These are phyloP conservation scores for Clonostachys chloroleuca DNA, from an alignment of 2,329 filamentous ascomycete species.

Conservation along the genomic window DNA sequence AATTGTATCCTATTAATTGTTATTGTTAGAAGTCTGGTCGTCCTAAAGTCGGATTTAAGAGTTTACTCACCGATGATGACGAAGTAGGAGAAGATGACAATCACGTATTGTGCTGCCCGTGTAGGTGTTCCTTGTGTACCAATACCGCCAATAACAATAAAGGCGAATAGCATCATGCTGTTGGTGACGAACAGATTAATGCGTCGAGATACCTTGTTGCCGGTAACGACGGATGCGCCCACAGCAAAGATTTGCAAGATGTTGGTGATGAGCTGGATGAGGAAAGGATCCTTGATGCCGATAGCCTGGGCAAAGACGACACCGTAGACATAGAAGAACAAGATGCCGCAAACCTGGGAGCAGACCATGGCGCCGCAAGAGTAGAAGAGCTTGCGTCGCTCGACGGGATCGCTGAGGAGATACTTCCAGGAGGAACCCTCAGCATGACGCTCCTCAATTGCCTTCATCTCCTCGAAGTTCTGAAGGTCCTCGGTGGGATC, in stretches of 20 bases:
- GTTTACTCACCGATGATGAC: conserved; percentile 17
- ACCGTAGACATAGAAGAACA: conserved; percentile 34
- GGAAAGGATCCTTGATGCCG: conserved; percentile 26
- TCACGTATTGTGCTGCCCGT: conserved; percentile 8
- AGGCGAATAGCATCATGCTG: conserved; percentile 23
- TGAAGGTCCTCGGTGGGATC: conserved; percentile 11
- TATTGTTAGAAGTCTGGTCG: neutral
- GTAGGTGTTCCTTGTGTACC: conserved; percentile 8
- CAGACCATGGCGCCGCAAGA: conserved; percentile 31
- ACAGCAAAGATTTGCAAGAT: conserved; percentile 30
- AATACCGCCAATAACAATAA: conserved; percentile 19
- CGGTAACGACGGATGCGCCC: conserved; percentile 22
- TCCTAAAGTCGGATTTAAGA: neutral
- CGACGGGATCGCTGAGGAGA: conserved; percentile 31
- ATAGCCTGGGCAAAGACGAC: conserved; percentile 31
- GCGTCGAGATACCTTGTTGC: conserved; percentile 27
- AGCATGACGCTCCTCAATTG: conserved; percentile 13
- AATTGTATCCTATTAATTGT: conserved; percentile 23
- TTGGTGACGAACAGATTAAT: conserved; percentile 26
- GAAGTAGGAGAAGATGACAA: conserved; percentile 16
- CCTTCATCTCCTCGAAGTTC: conserved; percentile 11
- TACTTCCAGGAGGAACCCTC: conserved; percentile 27
- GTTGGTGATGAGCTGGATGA: conserved; percentile 29
- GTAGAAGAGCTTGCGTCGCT: conserved; percentile 35
- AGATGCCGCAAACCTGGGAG: conserved; percentile 38